These are phyloP conservation scores for Suhomyces coccinellae DNA, from an alignment of 1,139 yeast species.

Conservation along the genomic window DNA sequence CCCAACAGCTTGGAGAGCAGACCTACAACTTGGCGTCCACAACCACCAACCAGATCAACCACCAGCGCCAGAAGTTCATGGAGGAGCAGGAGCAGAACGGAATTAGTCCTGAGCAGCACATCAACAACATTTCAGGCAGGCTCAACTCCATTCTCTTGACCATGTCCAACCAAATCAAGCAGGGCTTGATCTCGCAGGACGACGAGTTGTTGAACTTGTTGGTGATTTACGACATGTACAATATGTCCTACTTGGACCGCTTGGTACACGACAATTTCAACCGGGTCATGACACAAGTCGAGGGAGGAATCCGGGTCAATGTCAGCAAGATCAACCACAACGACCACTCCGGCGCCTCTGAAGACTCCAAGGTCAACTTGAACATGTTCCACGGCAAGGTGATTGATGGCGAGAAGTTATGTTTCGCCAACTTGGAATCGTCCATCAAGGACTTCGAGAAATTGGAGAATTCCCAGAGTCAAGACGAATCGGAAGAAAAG, in stretches of 20 bases:
- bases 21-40: constrained; percentile 46
- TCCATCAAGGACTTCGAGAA: constrained; percentile 52
- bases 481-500: constrained; percentile 24
- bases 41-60: constrained; percentile 46
- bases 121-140: constrained; percentile 29
- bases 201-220: constrained; percentile 47
- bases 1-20: constrained; percentile 42
- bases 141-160: constrained; percentile 39
- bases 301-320: constrained; percentile 73
- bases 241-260: constrained; percentile 64
- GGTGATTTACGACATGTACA: constrained; percentile 77
- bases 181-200: constrained; percentile 74
- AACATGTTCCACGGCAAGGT: constrained; percentile 75
- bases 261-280: constrained; percentile 70
- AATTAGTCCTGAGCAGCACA: constrained; percentile 29
- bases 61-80: constrained; percentile 41
- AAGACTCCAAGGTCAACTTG: constrained; percentile 43
- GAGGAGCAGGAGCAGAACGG: constrained; percentile 22
- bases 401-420: constrained; percentile 85
- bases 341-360: constrained; percentile 11
- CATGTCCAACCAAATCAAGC: constrained; percentile 44
- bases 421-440: constrained; percentile 82
- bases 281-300: constrained; percentile 87
- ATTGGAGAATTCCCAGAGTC: constrained; percentile 27
- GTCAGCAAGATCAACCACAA: constrained; percentile 56